phyloP scores from a whole-genome alignment of 257 asterid species.

The Primulina huaijiensis region DNA sequence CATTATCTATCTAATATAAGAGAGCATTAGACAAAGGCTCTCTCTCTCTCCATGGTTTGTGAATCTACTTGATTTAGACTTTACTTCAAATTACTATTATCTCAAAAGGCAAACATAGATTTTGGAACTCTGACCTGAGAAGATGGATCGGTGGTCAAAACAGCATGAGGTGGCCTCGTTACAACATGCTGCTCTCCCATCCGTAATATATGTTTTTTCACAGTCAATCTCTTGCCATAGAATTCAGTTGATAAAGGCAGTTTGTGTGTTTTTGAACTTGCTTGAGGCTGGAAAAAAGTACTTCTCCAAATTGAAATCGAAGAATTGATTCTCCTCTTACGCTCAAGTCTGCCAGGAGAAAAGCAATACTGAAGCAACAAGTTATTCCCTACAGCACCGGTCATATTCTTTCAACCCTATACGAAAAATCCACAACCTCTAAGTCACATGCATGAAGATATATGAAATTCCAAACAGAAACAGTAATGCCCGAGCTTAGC shows the following conservation, averaged over 20 bases:
- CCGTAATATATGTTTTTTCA: conserved; percentile 37
- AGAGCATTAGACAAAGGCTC: background rate
- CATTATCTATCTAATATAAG: background rate
- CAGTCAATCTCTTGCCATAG: conserved; percentile 45
- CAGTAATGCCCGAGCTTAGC: background rate
- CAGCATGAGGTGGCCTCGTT: conserved; percentile 51
- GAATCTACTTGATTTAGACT: background rate
- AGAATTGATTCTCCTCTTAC: conserved; percentile 58
- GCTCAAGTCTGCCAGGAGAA: conserved; percentile 53
- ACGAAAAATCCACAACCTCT: conserved; percentile 21
- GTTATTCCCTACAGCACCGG: conserved; percentile 73
- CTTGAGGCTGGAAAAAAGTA: conserved; percentile 62
- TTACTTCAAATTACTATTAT: background rate
- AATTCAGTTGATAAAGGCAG: conserved; percentile 61
- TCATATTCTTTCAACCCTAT: conserved; percentile 50
- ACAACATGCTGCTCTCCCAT: conserved; percentile 53
- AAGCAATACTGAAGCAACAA: conserved; percentile 66
- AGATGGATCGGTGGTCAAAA: conserved; percentile 56
- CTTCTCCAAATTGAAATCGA: conserved; percentile 59
- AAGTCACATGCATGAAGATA: background rate
- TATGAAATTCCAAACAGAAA: background rate
- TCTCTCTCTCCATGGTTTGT: background rate
- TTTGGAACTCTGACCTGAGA: conserved; percentile 46
- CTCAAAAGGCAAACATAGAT: background rate
- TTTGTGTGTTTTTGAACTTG: conserved; percentile 47